Percentiles rank a stretch among this genome's conserved stretches.
Evolutionary conservation across 2,329 filamentous ascomycete species (phyloP).

Genomic region (Aspergillus hortae): DNA sequence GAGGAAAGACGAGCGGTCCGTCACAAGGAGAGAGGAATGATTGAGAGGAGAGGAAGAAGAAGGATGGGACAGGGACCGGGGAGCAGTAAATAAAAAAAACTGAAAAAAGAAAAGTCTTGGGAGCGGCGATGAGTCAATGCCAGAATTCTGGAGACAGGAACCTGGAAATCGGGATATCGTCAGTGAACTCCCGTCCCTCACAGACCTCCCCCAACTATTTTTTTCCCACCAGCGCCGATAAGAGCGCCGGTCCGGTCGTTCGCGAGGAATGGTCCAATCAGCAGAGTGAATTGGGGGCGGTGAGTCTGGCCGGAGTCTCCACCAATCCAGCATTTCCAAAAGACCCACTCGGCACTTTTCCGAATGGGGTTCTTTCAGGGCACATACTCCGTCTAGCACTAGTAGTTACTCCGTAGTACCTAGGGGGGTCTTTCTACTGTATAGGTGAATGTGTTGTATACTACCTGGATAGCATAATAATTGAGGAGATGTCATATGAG

Average conservation of each 20-base stretch:
- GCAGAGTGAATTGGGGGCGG: neutral
- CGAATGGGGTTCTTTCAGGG: too few relatives aligned
- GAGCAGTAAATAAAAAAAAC: constrained; percentile 3
- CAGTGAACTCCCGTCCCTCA: constrained; percentile 3
- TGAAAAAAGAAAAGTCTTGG: constrained; percentile 5
- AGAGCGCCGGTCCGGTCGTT: constrained; percentile 23
- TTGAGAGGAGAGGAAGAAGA: constrained; percentile 2
- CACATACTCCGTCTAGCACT: too few relatives aligned
- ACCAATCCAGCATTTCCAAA: too few relatives aligned
- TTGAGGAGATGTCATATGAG: too few relatives aligned
- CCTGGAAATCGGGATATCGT: constrained; percentile 15
- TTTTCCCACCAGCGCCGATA: constrained; percentile 18
- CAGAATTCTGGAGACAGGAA: constrained; percentile 7
- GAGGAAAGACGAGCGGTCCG: constrained; percentile 1
- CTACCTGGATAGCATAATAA: too few relatives aligned
- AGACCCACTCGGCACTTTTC: too few relatives aligned
- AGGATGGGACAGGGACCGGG: constrained; percentile 11
- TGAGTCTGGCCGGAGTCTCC: too few relatives aligned
- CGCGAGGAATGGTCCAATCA: neutral
- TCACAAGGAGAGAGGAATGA: neutral
- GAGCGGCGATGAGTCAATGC: constrained; percentile 27
- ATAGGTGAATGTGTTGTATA: too few relatives aligned
- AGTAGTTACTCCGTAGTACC: too few relatives aligned
- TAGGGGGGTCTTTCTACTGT: too few relatives aligned
- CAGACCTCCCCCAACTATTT: constrained; percentile 10